phyloP scores from a whole-genome alignment of 2,329 filamentous ascomycete genomes.

The Alternaria incomplexa region DNA sequence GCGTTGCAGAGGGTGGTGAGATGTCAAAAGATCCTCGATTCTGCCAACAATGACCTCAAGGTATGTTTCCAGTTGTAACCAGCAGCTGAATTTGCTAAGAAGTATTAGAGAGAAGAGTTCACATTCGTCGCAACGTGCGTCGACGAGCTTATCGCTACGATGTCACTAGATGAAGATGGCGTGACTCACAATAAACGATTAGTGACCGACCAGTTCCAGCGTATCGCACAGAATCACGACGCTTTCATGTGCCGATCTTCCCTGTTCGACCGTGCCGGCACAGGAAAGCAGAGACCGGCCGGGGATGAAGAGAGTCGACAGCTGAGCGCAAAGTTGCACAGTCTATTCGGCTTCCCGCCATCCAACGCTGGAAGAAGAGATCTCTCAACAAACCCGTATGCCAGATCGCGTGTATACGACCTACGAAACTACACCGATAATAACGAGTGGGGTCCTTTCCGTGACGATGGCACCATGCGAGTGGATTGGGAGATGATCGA shows the following conservation, averaged over 20 bases:
- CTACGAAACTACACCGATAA: conserved; percentile 68
- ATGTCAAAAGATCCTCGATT: conserved; percentile 54
- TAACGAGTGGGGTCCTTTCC: conserved; percentile 75
- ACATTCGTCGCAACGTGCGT: conserved; percentile 49
- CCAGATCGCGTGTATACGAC: conserved; percentile 75
- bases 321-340: conserved; percentile 73
- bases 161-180: conserved; percentile 47
- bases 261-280: conserved; percentile 60
- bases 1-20: conserved; percentile 39
- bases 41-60: conserved; percentile 50
- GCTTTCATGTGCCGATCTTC: conserved; percentile 69
- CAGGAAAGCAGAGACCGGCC: conserved; percentile 47
- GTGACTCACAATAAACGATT: conserved; percentile 55
- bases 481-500: conserved; percentile 85
- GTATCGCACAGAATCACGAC: conserved; percentile 59
- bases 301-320: conserved; percentile 60
- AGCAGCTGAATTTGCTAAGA: background rate
- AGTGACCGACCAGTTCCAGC: conserved; percentile 49
- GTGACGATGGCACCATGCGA: conserved; percentile 63
- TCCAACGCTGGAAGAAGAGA: conserved; percentile 40
- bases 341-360: conserved; percentile 69
- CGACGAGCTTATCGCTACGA: conserved; percentile 41
- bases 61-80: conserved; percentile 20
- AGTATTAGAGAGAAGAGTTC: conserved; percentile 40
- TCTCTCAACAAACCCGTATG: conserved; percentile 62